Evolutionary conservation across 495 filamentous ascomycete species (phyloP), one percentile per base, ranked within the genome.

Genomic region (Neurospora sp.): DNA sequence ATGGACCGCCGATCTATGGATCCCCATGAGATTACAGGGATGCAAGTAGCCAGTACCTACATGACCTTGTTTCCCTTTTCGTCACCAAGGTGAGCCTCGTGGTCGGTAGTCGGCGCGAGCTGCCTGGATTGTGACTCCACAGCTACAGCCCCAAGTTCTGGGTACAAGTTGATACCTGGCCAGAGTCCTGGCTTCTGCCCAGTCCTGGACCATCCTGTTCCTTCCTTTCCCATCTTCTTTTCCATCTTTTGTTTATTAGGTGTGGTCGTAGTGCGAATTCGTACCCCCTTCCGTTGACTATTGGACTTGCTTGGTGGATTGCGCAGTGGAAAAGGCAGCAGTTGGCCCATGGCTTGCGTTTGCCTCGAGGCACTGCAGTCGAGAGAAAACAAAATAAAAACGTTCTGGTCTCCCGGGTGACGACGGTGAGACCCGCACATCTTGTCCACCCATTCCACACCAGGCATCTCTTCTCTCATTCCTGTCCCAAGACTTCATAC

Each of bases 101-200:
- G 39, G 27, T 71, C 70, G 70, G 72, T 47, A 44, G 72, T 40
- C 68, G 69, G 73, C 44, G 75, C 74, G 72, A 35, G 72, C 72
- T 75, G 74, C 74, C 74, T 75, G 69, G 71, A 70, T 59, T 3
- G 68, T 73, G 74, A 75, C 74, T 77, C 72, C 45, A 69, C 71
- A 22, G 44, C 69, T 44, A 68, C 44, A 42, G 31, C 39, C 27
- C 22, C 47, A 7, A 72, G 70, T 65, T 70, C 69, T 69, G 42
- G 31, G 53, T 74, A 73, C 71, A 61, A 16, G 53, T 31, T 47
- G 73, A 71, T 73, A 75, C 74, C 71, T 73, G 68, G 69, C 35
- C 70, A 42, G 31, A 35, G 45, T 20, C 38, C 42, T 42, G 27
- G 73, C 68, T 38, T 71, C 20, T 59, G 45, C 59, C 18, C 45